Percentiles rank a stretch among this genome's conserved stretches.
Conservation (phyloP, 228 moss, liverwort and hornwort species). For the Sphagnum magellanicum region DNA sequence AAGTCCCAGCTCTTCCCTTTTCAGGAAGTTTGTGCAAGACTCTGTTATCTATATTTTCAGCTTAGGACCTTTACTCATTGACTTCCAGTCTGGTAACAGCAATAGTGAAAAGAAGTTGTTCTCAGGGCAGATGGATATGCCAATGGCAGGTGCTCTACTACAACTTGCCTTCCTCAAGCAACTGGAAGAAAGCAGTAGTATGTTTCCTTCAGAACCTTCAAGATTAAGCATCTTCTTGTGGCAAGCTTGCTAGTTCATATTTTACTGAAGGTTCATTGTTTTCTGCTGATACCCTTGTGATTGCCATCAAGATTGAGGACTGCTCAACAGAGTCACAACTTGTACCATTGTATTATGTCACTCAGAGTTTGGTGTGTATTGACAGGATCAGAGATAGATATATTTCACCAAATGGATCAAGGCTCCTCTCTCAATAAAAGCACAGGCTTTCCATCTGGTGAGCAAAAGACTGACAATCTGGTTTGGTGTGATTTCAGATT, state of each 20-base stretch:
- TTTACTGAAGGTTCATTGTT: too few relatives aligned
- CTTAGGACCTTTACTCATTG: neutral
- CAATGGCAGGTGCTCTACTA: constrained; percentile 42
- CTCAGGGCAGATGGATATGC: neutral
- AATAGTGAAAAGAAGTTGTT: constrained; percentile 1
- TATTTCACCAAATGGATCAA: neutral
- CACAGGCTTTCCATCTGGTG: neutral
- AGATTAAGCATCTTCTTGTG: too few relatives aligned
- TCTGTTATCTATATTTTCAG: neutral
- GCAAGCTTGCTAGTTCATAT: too few relatives aligned
- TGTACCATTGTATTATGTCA: too few relatives aligned
- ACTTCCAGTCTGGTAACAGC: neutral
- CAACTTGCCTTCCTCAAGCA: constrained; percentile 54
- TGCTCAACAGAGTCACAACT: too few relatives aligned
- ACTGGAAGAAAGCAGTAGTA: constrained; percentile 53
- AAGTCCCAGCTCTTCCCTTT: constrained; percentile 4
- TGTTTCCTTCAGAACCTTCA: neutral
- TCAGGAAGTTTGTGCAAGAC: too few relatives aligned
- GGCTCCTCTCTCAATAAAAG: neutral
- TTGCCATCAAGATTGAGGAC: too few relatives aligned
- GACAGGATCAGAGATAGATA: neutral
- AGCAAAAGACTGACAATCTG: neutral
- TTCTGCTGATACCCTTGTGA: too few relatives aligned
- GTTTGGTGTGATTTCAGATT: too few relatives aligned
- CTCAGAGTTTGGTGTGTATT: neutral